Evolutionary conservation across 1,284 basidiomycete genomes (phyloP).

Genomic region (Cutaneotrichosporon spelunceum): DNA sequence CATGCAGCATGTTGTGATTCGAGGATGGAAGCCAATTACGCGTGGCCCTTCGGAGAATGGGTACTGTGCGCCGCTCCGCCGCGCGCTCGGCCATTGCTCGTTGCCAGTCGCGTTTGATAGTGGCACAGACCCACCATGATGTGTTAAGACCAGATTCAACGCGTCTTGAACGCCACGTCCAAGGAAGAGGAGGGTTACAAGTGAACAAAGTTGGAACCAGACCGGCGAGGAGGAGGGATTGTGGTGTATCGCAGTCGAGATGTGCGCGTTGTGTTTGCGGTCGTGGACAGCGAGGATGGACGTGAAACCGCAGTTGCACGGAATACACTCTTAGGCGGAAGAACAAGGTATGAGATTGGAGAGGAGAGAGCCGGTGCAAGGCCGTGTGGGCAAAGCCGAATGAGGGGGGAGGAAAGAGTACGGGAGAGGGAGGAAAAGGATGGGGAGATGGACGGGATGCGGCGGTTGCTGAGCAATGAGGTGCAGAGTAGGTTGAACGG

Average conservation of each 20-base stretch:
- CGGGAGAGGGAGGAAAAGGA: too few species aligned
- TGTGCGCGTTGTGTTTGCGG: background rate
- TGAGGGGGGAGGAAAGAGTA: background rate
- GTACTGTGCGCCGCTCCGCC: background rate
- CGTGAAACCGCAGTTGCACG: background rate
- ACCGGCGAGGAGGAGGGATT: background rate
- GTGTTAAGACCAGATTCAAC: background rate
- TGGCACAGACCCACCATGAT: background rate
- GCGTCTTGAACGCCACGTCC: slow-evolving; percentile 1
- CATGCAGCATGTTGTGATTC: background rate
- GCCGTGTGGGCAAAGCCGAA: background rate
- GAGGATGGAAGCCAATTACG: background rate
- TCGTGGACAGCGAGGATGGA: background rate
- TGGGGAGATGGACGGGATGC: background rate
- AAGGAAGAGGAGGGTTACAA: background rate
- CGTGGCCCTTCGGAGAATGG: background rate
- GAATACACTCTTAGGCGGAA: too few species aligned
- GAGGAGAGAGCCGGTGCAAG: background rate
- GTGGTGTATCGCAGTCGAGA: background rate
- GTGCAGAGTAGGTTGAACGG: background rate
- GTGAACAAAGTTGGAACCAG: background rate
- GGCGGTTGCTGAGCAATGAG: background rate
- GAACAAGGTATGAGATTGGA: too few species aligned
- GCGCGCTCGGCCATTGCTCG: background rate
- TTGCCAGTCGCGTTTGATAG: background rate